Evolutionary conservation across 768 basidiomycete genomes (phyloP).

Genomic region (Calocybe indica): DNA sequence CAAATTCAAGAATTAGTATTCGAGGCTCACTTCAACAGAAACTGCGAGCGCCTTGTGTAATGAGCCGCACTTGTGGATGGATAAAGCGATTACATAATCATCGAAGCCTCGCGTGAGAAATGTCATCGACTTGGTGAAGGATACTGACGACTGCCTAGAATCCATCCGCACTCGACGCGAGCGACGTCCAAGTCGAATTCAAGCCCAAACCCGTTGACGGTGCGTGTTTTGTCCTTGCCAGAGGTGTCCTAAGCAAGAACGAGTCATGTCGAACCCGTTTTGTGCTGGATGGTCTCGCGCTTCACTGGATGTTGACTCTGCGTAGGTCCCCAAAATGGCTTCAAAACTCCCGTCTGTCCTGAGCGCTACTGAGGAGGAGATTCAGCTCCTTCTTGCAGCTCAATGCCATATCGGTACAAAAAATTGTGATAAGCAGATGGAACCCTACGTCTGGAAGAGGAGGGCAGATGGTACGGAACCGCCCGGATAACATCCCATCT

Average conservation of each 20-base stretch:
- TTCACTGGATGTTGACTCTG: slow-evolving; percentile 29
- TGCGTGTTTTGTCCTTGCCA: slow-evolving; percentile 24
- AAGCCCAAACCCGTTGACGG: slow-evolving; percentile 36
- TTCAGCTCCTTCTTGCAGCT: slow-evolving; percentile 89
- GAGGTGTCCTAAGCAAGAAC: slow-evolving; percentile 20
- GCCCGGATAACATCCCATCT: slow-evolving; percentile 1
- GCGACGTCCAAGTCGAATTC: slow-evolving; percentile 41
- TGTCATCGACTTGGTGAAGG: slow-evolving; percentile 13
- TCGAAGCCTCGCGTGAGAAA: not conserved
- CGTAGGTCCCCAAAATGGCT: slow-evolving; percentile 46
- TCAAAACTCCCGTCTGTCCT: slow-evolving; percentile 94
- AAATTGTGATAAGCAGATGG: slow-evolving; percentile 99
- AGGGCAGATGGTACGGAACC: slow-evolving; percentile 78
- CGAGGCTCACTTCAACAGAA: no score
- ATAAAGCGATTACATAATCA: not conserved
- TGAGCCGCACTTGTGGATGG: slow-evolving; percentile 4
- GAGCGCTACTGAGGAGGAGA: slow-evolving; percentile 95
- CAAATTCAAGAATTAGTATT: no score
- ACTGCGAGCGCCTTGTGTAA: no score
- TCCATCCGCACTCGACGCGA: slow-evolving; percentile 32
- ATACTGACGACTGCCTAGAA: slow-evolving; percentile 27
- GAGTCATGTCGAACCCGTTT: slow-evolving; percentile 22
- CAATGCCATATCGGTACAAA: slow-evolving; percentile 97
- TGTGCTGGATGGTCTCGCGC: slow-evolving; percentile 34
- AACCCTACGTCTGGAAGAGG: slow-evolving; percentile 96